These are phyloP conservation scores for Zygotorulaspora florentina DNA, from an alignment of 805 yeast species.

Conservation along the genomic window DNA sequence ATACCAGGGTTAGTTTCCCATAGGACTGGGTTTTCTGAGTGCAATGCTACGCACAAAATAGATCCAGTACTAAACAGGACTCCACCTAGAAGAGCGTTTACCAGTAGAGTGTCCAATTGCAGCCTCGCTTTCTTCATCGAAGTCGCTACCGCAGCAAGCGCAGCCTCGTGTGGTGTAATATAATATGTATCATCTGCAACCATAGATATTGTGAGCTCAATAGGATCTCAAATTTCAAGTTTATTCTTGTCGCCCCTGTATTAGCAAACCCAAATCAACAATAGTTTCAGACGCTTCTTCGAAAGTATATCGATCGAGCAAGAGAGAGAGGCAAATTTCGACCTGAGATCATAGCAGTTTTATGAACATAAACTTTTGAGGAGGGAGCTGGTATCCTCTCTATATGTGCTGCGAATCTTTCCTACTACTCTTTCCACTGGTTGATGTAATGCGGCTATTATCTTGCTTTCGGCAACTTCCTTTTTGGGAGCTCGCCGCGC, in stretches of 20 bases:
- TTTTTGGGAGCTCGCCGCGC: too few species aligned
- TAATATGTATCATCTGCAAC: conserved; percentile 50
- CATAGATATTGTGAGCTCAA: conserved; percentile 3
- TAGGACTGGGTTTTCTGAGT: conserved; percentile 47
- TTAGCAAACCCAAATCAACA: not conserved
- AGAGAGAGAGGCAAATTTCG: too few species aligned
- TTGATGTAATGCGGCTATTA: too few species aligned
- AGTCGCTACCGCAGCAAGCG: conserved; percentile 79
- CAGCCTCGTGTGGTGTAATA: conserved; percentile 75
- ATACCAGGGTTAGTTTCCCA: conserved; percentile 47
- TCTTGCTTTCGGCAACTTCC: too few species aligned
- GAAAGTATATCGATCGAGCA: too few species aligned
- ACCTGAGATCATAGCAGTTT: too few species aligned
- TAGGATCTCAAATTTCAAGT: not conserved
- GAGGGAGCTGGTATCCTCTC: too few species aligned
- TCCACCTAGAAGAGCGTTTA: conserved; percentile 70
- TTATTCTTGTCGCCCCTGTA: not conserved
- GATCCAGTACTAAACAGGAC: conserved; percentile 67
- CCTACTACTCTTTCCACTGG: too few species aligned
- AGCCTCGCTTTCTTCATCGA: conserved; percentile 78
- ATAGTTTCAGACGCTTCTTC: not conserved
- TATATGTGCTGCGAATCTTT: too few species aligned
- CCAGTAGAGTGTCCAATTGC: conserved; percentile 50
- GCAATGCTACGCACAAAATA: conserved; percentile 56
- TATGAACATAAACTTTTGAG: too few species aligned